These are phyloP conservation scores for Lasiosphaeris hirsuta DNA, from an alignment of 495 filamentous ascomycete species.

Conservation along the genomic window DNA sequence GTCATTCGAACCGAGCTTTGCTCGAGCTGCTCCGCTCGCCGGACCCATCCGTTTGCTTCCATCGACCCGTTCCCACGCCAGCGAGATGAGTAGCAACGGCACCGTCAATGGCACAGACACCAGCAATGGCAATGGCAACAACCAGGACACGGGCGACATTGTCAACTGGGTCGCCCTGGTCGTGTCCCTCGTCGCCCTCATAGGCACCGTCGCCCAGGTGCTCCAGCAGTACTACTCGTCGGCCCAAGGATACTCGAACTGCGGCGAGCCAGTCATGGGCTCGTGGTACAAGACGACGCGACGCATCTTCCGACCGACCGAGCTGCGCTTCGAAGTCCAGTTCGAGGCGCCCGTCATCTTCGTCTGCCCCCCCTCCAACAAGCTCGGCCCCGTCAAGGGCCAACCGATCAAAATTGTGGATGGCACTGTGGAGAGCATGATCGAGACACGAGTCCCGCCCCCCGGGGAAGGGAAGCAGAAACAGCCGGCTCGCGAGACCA, in stretches of 20 bases:
- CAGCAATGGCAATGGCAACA: slow-evolving; percentile 4
- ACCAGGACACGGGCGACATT: slow-evolving; percentile 2
- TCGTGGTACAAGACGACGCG: slow-evolving; percentile 41
- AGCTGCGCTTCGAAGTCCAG: slow-evolving; percentile 49
- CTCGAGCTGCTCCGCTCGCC: background rate
- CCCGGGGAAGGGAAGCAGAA: slow-evolving; percentile 15
- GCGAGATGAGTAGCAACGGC: background rate
- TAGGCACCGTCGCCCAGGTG: slow-evolving; percentile 40
- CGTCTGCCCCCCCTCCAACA: slow-evolving; percentile 40
- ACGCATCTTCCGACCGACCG: slow-evolving; percentile 35
- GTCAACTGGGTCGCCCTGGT: slow-evolving; percentile 31
- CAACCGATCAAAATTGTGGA: slow-evolving; percentile 37
- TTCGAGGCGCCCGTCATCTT: slow-evolving; percentile 51
- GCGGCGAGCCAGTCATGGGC: slow-evolving; percentile 43
- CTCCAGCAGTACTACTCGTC: slow-evolving; percentile 44
- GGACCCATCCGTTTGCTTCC: no score
- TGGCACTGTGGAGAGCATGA: slow-evolving; percentile 35
- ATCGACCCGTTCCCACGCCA: background rate
- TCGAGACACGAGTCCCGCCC: slow-evolving; percentile 29
- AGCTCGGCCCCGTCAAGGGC: slow-evolving; percentile 33
- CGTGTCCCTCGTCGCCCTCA: slow-evolving; percentile 36
- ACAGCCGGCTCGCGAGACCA: slow-evolving; percentile 19
- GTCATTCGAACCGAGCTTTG: no score
- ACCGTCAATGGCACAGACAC: background rate
- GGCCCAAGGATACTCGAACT: slow-evolving; percentile 40